phyloP scores from a whole-genome alignment of 2,329 filamentous ascomycete species.

The Colletotrichum sp. region DNA sequence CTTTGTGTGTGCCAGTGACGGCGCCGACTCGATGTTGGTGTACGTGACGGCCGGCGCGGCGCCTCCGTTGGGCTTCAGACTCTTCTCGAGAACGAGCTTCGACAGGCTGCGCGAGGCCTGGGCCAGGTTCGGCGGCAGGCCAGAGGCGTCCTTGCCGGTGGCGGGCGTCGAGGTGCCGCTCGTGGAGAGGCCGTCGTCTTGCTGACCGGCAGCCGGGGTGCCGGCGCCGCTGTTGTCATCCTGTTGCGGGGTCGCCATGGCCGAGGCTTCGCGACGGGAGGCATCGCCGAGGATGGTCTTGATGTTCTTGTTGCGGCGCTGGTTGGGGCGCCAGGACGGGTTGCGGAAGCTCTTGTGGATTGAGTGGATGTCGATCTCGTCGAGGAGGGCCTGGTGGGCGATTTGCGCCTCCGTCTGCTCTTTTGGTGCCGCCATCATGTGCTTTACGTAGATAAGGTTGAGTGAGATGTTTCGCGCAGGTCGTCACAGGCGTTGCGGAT shows the following conservation, averaged over 20 bases:
- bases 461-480: not conserved
- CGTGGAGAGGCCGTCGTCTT: constrained; percentile 59
- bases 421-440: constrained; percentile 67
- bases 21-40: constrained; percentile 95
- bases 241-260: constrained; percentile 74
- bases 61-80: constrained; percentile 50
- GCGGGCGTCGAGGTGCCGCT: constrained; percentile 65
- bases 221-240: constrained; percentile 77
- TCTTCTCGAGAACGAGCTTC: constrained; percentile 88
- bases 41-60: constrained; percentile 81
- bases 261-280: constrained; percentile 79
- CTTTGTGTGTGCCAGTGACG: constrained; percentile 82
- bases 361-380: constrained; percentile 88
- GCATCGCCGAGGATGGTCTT: constrained; percentile 95
- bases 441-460: constrained; percentile 41
- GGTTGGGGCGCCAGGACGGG: constrained; percentile 86
- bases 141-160: constrained; percentile 36
- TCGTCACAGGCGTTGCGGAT: not conserved
- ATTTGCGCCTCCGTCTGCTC: constrained; percentile 78
- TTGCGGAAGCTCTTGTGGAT: constrained; percentile 91
- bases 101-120: constrained; percentile 87
- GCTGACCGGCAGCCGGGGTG: constrained; percentile 55
- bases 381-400: constrained; percentile 84
- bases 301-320: constrained; percentile 98
- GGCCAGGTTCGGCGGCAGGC: constrained; percentile 73